Conservation (phyloP, 306 rosid species). For the Spatholobus suberectus region DNA sequence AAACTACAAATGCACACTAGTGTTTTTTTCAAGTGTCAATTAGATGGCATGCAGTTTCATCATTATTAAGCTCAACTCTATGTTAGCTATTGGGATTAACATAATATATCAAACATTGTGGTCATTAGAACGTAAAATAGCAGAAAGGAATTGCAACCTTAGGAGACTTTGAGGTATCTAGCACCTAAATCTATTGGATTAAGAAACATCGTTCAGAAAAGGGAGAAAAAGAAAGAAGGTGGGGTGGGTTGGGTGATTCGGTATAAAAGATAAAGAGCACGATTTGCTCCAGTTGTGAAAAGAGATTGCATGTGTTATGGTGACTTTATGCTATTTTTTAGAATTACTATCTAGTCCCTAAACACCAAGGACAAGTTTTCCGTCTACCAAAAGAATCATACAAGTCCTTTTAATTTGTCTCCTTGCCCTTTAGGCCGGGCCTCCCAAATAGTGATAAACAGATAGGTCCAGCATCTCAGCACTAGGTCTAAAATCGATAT, state of each 20-base stretch:
- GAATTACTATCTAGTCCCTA: background rate
- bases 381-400: background rate
- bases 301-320: background rate
- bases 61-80: background rate
- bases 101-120: background rate
- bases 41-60: background rate
- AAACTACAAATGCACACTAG: background rate
- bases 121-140: background rate
- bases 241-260: conserved; percentile 21
- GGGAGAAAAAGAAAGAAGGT: no score
- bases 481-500: background rate
- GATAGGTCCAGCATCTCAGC: conserved; percentile 2
- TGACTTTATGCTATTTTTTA: conserved; percentile 9
- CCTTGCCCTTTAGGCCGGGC: background rate
- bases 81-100: background rate
- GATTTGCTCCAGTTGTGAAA: background rate
- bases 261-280: conserved; percentile 6
- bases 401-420: background rate
- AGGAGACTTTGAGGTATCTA: background rate
- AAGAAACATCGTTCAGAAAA: background rate
- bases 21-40: background rate
- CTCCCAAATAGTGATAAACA: background rate
- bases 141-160: background rate
- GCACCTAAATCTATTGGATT: background rate
- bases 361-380: conserved; percentile 12